Evolutionary conservation across 2,329 filamentous ascomycete species (phyloP).

Genomic region (Dryadomyces quercivorus): DNA sequence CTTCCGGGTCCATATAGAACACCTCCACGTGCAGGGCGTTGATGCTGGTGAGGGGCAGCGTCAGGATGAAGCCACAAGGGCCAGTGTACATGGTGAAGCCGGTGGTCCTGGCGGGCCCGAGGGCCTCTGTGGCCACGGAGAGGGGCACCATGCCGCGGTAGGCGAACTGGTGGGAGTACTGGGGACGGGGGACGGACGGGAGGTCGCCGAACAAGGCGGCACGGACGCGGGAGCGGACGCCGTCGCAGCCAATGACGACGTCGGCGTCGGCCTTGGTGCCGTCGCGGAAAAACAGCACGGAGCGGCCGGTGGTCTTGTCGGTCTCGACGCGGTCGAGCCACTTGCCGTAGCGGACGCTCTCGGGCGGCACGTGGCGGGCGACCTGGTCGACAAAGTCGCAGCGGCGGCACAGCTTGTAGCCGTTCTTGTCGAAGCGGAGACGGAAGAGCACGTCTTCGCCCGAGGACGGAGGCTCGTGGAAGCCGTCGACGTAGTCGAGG

Average conservation of each 20-base stretch:
- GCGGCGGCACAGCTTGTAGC: too few species aligned
- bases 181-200: conserved; percentile 19
- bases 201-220: conserved; percentile 31
- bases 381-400: background rate
- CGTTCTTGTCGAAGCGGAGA: too few species aligned
- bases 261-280: conserved; percentile 15
- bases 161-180: conserved; percentile 45
- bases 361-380: background rate
- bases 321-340: background rate
- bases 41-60: background rate
- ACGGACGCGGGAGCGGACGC: conserved; percentile 45
- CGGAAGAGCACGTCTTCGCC: too few species aligned
- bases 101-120: background rate
- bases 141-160: conserved; percentile 48
- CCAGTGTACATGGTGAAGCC: background rate
- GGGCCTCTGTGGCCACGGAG: conserved; percentile 13
- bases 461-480: too few species aligned
- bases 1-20: too few species aligned
- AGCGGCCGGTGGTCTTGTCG: background rate
- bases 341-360: conserved; percentile 4
- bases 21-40: too few species aligned
- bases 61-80: conserved; percentile 19
- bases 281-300: conserved; percentile 15
- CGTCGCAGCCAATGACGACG: conserved; percentile 47
- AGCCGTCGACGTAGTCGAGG: too few species aligned